Evolutionary conservation across 2,329 filamentous ascomycete genomes (phyloP).

Genomic region (Fusarium sp.): DNA sequence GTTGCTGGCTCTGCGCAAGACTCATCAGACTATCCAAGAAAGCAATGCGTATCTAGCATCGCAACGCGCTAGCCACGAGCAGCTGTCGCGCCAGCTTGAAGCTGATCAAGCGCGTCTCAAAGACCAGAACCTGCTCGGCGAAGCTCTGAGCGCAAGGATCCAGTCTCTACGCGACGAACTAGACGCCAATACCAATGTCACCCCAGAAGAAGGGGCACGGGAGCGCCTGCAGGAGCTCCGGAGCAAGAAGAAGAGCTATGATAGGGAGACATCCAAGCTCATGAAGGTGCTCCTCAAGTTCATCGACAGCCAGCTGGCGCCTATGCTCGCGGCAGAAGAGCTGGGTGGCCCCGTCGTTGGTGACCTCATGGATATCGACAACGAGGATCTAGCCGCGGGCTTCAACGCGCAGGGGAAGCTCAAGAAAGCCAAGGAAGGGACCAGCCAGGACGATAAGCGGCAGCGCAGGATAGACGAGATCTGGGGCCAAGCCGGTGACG

Average conservation of each 20-base stretch:
- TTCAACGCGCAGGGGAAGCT: conserved; percentile 69
- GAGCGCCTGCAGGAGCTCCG: conserved; percentile 72
- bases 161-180: conserved; percentile 67
- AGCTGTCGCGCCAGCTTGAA: conserved; percentile 60
- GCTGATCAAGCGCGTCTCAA: conserved; percentile 60
- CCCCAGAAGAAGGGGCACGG: conserved; percentile 68
- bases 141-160: conserved; percentile 67
- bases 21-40: conserved; percentile 71
- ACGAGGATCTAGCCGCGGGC: conserved; percentile 67
- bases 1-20: conserved; percentile 76
- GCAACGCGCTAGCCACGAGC: conserved; percentile 55
- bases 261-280: conserved; percentile 68
- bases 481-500: conserved; percentile 57
- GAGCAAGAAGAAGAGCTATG: conserved; percentile 68
- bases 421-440: conserved; percentile 57
- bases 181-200: conserved; percentile 66
- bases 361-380: conserved; percentile 72
- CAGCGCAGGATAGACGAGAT: conserved; percentile 73
- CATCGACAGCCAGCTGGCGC: conserved; percentile 75
- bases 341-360: conserved; percentile 86
- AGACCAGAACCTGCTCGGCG: conserved; percentile 66
- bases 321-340: conserved; percentile 85
- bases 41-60: conserved; percentile 68
- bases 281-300: conserved; percentile 75
- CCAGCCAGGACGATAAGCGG: conserved; percentile 58